Base-by-base conservation (phyloP, 2,329 filamentous ascomycete species). In the Aspergillus pseudoglaucus region DNA sequence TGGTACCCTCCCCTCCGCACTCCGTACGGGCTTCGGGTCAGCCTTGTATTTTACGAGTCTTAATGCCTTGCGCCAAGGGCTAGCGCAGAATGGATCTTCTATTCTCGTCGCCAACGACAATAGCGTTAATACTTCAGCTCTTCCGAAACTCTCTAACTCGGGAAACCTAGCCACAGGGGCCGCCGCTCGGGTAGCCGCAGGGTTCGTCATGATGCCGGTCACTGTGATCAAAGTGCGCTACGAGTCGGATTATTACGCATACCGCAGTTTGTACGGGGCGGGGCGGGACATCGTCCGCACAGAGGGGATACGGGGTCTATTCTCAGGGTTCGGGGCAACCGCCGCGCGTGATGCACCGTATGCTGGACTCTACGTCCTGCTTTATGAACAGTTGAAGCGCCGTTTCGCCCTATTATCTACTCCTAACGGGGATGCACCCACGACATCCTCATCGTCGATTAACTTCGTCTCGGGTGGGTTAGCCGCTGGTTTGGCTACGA, bases 201-300 rank as follows among this genome's bases (percentile, higher is more conserved):
- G 93, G 33, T 87, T 96, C 62, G 73, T 94, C 41, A 82, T 97
- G 71, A 97, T 96, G 88, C 93, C 93, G 1, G 81, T 97, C 51
- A 98, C 93, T 1, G 85, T 98, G 40, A 85, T 98, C 61, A 98
- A 98, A 65, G 93, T 97, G 39, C 87, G 93, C 40, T 97, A 95
- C 64, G 93, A 98, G 68, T 91, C 86, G 22, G 90, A 80, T 52
- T 74, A 91, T 39, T 98, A 96, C 72, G 74, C 81, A 3, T 97
- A 97, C 71, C 78, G 79, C 20, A 91, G 88, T 1, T 75, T 97
- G 20, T 70, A 79, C 37, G 77, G 82, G 33, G 93, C 93, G 0
- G 82, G 80, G 1, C 74, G 74, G 30, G 88, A 93, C 57, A 96
- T 97, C 23, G 71, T 85, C 45, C 75, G 76, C 6, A 80, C 75